These are phyloP conservation scores for Phytopythium helicoides DNA, from an alignment of 352 stramenopile genomes.

Conservation along the genomic window DNA sequence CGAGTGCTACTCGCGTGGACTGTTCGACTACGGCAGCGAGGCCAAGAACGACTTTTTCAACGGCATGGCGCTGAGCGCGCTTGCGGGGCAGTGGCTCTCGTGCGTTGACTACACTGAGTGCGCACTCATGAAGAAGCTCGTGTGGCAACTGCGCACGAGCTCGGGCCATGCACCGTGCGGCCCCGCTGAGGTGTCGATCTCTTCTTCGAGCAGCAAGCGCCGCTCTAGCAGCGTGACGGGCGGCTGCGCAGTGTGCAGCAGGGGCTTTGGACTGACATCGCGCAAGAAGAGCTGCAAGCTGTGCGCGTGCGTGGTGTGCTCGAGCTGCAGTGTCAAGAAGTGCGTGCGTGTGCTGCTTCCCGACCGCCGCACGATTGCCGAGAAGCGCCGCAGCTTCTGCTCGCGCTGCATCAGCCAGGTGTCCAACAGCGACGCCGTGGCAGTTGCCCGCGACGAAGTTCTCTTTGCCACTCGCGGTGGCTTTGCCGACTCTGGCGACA, in stretches of 20 bases:
- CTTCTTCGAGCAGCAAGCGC: conserved; percentile 5
- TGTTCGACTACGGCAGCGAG: conserved; percentile 36
- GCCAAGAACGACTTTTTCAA: conserved; percentile 39
- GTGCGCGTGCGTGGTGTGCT: conserved; percentile 23
- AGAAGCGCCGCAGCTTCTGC: conserved; percentile 41
- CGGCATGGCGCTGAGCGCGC: conserved; percentile 29
- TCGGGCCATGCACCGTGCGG: conserved; percentile 18
- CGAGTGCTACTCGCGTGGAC: conserved; percentile 46
- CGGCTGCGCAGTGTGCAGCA: conserved; percentile 21
- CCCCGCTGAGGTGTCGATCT: conserved; percentile 16
- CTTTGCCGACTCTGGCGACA: background rate
- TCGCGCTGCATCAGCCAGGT: conserved; percentile 26
- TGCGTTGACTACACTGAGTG: conserved; percentile 32
- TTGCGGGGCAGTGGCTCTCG: conserved; percentile 41
- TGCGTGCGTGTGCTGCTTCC: conserved; percentile 35
- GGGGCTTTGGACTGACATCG: conserved; percentile 17
- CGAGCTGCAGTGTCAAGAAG: conserved; percentile 33
- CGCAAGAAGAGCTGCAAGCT: conserved; percentile 22
- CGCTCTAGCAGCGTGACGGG: conserved; percentile 4
- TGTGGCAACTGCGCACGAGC: conserved; percentile 42
- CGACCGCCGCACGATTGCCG: conserved; percentile 27
- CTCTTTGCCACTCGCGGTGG: background rate
- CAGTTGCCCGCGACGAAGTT: conserved; percentile 30
- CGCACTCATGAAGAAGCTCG: conserved; percentile 66
- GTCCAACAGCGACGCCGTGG: conserved; percentile 17